Evolutionary conservation across 202 grass and related monocot species (phyloP).

Genomic region (Saccharum hybrid): DNA sequence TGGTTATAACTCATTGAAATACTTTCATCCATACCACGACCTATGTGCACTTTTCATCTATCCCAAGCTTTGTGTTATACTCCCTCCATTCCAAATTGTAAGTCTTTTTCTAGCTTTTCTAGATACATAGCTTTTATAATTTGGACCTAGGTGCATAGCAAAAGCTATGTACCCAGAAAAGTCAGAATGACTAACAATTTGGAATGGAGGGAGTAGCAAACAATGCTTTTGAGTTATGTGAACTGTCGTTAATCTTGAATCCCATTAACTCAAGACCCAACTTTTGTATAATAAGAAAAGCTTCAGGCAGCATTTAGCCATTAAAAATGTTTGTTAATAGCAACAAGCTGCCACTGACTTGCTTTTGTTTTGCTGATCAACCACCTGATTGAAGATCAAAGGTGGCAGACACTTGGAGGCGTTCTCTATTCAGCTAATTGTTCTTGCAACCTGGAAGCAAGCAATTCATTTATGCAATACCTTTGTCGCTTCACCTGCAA

Average conservation of each 20-base stretch:
- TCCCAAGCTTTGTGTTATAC: background rate
- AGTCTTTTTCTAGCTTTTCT: background rate
- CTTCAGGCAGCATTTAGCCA: background rate
- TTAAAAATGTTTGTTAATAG: background rate
- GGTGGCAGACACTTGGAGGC: constrained; percentile 64
- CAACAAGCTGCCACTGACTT: constrained; percentile 32
- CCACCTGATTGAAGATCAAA: constrained; percentile 55
- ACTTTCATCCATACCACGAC: background rate
- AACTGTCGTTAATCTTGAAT: background rate
- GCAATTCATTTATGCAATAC: constrained; percentile 76
- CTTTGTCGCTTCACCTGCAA: constrained; percentile 57
- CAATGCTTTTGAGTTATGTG: constrained; percentile 2
- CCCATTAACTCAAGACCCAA: background rate
- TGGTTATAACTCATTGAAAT: constrained; percentile 4
- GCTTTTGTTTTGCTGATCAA: constrained; percentile 42
- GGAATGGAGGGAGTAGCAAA: background rate
- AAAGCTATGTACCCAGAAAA: no score
- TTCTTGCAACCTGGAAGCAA: constrained; percentile 98
- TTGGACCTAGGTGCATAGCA: background rate
- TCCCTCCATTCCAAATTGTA: background rate
- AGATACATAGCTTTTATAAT: no score
- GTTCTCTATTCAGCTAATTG: constrained; percentile 86
- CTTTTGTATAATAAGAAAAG: constrained; percentile 32
- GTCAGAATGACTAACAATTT: background rate
- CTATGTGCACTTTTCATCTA: background rate